Conservation (phyloP, 495 filamentous ascomycete genomes). For the Aspergillus sclerotiicarbonarius region DNA sequence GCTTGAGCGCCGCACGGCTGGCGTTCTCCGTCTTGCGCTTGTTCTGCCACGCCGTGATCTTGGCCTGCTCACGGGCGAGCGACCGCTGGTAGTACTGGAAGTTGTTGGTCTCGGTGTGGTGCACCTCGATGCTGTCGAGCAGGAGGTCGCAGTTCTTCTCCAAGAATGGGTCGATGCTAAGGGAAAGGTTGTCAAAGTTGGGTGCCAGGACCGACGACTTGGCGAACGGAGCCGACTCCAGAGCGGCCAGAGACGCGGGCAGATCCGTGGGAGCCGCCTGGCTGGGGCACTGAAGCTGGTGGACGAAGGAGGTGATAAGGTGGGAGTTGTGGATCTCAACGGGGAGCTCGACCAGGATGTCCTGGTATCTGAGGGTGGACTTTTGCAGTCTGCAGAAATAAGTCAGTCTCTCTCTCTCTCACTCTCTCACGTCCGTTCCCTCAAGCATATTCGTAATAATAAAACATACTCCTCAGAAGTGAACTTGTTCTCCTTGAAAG, state of each 20-base stretch:
- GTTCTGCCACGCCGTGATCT: constrained; percentile 91
- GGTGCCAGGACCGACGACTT: constrained; percentile 67
- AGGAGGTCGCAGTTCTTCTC: constrained; percentile 97
- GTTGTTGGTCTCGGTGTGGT: constrained; percentile 99
- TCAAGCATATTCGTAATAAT: too few relatives aligned
- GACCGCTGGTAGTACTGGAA: constrained; percentile 97
- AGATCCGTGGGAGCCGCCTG: constrained; percentile 61
- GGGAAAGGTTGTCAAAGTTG: constrained; percentile 83
- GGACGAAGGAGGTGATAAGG: constrained; percentile 90
- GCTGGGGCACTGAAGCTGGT: constrained; percentile 71
- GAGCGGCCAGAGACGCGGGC: constrained; percentile 72
- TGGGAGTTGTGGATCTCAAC: constrained; percentile 93
- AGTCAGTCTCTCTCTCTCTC: constrained; percentile 17
- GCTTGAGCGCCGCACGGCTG: constrained; percentile 78
- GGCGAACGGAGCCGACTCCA: constrained; percentile 51
- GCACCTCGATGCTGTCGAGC: constrained; percentile 91
- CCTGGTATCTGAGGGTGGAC: constrained; percentile 86
- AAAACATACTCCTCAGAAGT: constrained; percentile 79
- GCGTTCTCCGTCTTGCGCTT: constrained; percentile 97
- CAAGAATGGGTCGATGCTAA: constrained; percentile 96
- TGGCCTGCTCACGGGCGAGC: constrained; percentile 90
- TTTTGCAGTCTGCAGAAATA: constrained; percentile 70
- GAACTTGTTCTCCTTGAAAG: constrained; percentile 96
- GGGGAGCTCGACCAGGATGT: constrained; percentile 91
- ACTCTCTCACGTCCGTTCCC: too few relatives aligned